Conservation (phyloP, 305 asterid genomes). For the Rubia tinctorum region DNA sequence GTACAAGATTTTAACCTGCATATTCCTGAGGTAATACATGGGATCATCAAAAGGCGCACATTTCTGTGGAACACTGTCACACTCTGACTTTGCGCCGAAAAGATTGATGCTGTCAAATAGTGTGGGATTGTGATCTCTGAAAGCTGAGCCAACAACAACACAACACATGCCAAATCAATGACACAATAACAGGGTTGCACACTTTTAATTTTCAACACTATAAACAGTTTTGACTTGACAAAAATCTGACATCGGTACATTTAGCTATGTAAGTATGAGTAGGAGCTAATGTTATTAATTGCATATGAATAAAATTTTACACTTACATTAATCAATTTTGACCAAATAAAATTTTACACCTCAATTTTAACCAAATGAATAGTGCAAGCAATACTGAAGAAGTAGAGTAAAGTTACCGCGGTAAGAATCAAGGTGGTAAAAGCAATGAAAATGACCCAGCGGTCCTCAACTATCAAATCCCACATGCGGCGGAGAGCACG, state of each 20-base stretch:
- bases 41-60: conserved; percentile 58
- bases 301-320: too few relatives aligned
- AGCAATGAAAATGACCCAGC: conserved; percentile 76
- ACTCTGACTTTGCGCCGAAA: conserved; percentile 83
- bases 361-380: background rate
- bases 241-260: too few relatives aligned
- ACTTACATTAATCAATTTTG: too few relatives aligned
- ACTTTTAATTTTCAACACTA: too few relatives aligned
- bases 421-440: conserved; percentile 70
- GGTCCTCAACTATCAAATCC: conserved; percentile 78
- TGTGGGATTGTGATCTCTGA: conserved; percentile 92
- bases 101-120: conserved; percentile 81
- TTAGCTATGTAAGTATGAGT: too few relatives aligned
- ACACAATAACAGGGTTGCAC: conserved; percentile 8
- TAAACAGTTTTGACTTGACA: too few relatives aligned
- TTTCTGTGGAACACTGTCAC: conserved; percentile 62
- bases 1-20: conserved; percentile 88
- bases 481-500: conserved; percentile 82
- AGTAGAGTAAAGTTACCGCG: conserved; percentile 53
- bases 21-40: conserved; percentile 72
- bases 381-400: background rate
- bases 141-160: conserved; percentile 45
- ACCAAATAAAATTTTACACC: too few relatives aligned
- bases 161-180: conserved; percentile 17
- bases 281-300: too few relatives aligned